Evolutionary conservation across 768 basidiomycete genomes (phyloP).

Genomic region (Boletus patriciae): DNA sequence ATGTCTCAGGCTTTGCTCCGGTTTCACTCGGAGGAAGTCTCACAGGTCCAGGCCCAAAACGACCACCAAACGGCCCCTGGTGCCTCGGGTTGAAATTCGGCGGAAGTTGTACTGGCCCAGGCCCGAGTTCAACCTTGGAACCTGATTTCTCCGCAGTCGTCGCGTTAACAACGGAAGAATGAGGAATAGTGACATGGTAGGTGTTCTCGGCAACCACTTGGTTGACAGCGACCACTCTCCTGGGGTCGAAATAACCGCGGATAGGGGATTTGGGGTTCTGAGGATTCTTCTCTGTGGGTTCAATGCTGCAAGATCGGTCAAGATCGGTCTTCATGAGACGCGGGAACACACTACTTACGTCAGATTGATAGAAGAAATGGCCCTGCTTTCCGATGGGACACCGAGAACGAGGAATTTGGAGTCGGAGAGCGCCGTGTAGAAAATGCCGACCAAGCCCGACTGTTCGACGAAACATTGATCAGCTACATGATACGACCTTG

Average conservation of each 20-base stretch:
- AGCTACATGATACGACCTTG: background rate
- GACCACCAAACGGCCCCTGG: conserved; percentile 19
- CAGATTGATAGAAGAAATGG: conserved; percentile 41
- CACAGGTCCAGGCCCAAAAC: conserved; percentile 26
- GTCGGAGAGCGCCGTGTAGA: conserved; percentile 38
- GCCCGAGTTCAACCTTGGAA: conserved; percentile 24
- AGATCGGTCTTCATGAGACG: background rate
- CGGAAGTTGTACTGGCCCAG: conserved; percentile 14
- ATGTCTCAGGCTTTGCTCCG: conserved; percentile 19
- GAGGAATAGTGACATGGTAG: conserved; percentile 26
- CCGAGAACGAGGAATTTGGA: conserved; percentile 36
- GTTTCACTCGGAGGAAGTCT: conserved; percentile 22
- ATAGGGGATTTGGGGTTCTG: conserved; percentile 15
- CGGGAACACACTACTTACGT: conserved; percentile 28
- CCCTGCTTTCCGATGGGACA: conserved; percentile 31
- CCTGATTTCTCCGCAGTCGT: background rate
- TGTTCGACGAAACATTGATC: background rate
- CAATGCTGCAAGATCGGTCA: conserved; percentile 20
- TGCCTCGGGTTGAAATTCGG: background rate
- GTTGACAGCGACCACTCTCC: conserved; percentile 33
- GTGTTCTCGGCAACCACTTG: conserved; percentile 33
- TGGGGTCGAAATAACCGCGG: conserved; percentile 37
- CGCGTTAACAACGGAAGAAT: conserved; percentile 16
- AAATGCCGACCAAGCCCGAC: conserved; percentile 37
- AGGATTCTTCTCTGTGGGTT: conserved; percentile 30